Evolutionary conservation across 169 alveolate species (phyloP).

Genomic region (Plasmodium inui): DNA sequence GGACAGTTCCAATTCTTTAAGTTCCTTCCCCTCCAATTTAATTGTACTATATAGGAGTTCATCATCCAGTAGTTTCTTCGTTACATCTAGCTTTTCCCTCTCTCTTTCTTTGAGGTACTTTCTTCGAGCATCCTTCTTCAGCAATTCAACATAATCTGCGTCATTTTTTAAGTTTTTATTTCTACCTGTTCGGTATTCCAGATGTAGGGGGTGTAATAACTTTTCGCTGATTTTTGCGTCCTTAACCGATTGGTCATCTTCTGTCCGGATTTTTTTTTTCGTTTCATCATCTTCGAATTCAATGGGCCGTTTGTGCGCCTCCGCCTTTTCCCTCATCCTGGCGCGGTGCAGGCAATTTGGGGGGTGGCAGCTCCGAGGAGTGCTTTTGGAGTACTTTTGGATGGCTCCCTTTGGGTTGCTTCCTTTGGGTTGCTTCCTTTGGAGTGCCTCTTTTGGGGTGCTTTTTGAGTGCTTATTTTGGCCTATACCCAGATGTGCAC

Average conservation of each 20-base stretch:
- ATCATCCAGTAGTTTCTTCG: slow-evolving; percentile 92
- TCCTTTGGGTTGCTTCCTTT: neutral
- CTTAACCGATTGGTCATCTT: neutral
- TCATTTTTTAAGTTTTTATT: slow-evolving; percentile 80
- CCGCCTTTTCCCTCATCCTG: slow-evolving; percentile 63
- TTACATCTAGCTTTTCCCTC: slow-evolving; percentile 93
- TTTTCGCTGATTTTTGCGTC: neutral
- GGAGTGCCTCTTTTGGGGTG: no score
- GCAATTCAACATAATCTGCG: slow-evolving; percentile 79
- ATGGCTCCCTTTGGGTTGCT: no score
- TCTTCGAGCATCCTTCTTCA: slow-evolving; percentile 90
- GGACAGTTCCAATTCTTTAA: slow-evolving; percentile 87
- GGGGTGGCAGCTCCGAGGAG: neutral
- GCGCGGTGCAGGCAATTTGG: neutral
- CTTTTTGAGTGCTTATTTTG: no score
- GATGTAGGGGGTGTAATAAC: slow-evolving; percentile 11
- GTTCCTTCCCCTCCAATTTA: slow-evolving; percentile 78
- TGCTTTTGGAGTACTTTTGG: neutral
- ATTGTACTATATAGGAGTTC: slow-evolving; percentile 88
- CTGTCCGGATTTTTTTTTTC: slow-evolving; percentile 55
- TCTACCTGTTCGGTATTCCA: slow-evolving; percentile 83
- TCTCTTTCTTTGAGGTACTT: slow-evolving; percentile 95
- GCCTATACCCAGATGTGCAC: neutral
- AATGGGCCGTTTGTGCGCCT: slow-evolving; percentile 40
- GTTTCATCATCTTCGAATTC: slow-evolving; percentile 54